These are phyloP conservation scores for Lepidium didymum DNA, from an alignment of 345 rosid genomes.

Conservation along the genomic window DNA sequence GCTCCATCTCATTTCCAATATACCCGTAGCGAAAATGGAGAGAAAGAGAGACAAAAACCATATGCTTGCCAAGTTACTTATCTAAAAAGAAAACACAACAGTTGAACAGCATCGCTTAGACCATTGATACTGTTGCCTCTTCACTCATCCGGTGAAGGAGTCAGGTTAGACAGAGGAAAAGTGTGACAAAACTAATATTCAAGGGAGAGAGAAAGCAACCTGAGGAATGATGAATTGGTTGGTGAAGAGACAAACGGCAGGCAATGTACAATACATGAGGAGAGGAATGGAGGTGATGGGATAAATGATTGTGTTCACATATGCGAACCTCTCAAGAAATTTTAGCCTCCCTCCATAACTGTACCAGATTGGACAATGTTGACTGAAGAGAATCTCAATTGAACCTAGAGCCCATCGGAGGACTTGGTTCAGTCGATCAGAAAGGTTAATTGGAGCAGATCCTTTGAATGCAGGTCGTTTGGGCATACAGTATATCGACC, in stretches of 20 bases:
- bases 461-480: slow-evolving; percentile 77
- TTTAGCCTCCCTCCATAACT: slow-evolving; percentile 78
- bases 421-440: slow-evolving; percentile 90
- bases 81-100: slow-evolving; percentile 25
- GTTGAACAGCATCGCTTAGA: neutral
- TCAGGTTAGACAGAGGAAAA: neutral
- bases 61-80: slow-evolving; percentile 81
- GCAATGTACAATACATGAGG: slow-evolving; percentile 79
- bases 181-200: neutral
- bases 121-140: neutral
- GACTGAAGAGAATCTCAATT: slow-evolving; percentile 77
- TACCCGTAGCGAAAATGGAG: slow-evolving; percentile 83
- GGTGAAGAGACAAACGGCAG: slow-evolving; percentile 83
- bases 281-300: slow-evolving; percentile 84
- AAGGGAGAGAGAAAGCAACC: slow-evolving; percentile 29
- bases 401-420: slow-evolving; percentile 95
- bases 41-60: slow-evolving; percentile 88
- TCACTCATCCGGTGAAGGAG: neutral
- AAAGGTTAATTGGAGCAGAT: slow-evolving; percentile 89
- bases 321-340: slow-evolving; percentile 79
- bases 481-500: slow-evolving; percentile 87
- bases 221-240: slow-evolving; percentile 89
- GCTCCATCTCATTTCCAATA: slow-evolving; percentile 90
- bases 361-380: slow-evolving; percentile 94
- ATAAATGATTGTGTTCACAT: slow-evolving; percentile 75